A percentile compares a stretch with the other conserved stretches of the same genome.
Evolutionary conservation across 768 basidiomycete genomes (phyloP).

Genomic region (Lentinula guzmanii): DNA sequence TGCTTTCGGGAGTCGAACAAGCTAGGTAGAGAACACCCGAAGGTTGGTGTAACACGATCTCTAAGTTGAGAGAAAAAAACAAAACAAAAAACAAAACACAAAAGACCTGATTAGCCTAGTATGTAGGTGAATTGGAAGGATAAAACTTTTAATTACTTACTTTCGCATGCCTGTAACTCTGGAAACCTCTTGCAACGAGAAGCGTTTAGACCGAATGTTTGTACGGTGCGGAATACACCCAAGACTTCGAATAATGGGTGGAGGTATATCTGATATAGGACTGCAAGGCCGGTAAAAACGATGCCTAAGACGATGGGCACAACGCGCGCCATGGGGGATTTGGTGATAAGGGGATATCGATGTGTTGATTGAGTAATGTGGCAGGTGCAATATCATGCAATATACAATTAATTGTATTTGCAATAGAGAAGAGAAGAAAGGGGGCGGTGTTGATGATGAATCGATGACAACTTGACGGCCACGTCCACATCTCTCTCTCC

Average conservation of each 20-base stretch:
- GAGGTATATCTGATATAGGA: constrained; percentile 41
- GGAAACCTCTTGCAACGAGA: constrained; percentile 40
- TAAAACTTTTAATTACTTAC: constrained; percentile 28
- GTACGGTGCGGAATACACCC: constrained; percentile 41
- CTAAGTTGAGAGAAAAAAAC: constrained; percentile 21
- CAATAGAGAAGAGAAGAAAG: too few relatives aligned
- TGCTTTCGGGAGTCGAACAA: constrained; percentile 46
- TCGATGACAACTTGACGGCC: too few relatives aligned
- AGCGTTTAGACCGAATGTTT: constrained; percentile 35
- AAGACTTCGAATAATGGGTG: constrained; percentile 34
- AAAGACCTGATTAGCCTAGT: too few relatives aligned
- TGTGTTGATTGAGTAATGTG: not conserved
- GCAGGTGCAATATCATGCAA: not conserved
- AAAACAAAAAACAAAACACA: not conserved
- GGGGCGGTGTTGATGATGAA: too few relatives aligned
- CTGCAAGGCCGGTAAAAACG: constrained; percentile 33
- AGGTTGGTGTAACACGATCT: constrained; percentile 52
- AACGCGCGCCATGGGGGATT: constrained; percentile 1
- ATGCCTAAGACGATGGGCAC: constrained; percentile 26
- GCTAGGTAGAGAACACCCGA: constrained; percentile 57
- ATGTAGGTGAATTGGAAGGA: too few relatives aligned
- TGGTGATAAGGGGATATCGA: not conserved
- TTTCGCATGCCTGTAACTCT: constrained; percentile 64
- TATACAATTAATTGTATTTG: too few relatives aligned
- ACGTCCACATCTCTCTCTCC: too few relatives aligned